Conservation (phyloP, 2,329 filamentous ascomycete genomes). For the Xenoacremonium recifei region DNA sequence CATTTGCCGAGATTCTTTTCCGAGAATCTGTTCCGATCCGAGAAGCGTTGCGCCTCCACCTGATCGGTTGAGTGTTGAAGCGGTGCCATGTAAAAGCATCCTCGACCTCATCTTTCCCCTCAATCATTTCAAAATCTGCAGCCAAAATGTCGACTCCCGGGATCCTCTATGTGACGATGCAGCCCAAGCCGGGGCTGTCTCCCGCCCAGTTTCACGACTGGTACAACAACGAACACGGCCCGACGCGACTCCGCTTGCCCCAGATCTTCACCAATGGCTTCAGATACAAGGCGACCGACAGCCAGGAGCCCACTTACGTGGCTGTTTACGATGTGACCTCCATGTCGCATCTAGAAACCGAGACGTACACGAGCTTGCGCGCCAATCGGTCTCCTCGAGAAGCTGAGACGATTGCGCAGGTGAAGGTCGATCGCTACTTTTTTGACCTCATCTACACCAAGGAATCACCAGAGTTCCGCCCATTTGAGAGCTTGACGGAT, state of each 20-base stretch:
- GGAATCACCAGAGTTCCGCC: slow-evolving; percentile 55
- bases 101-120: no score
- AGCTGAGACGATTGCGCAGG: slow-evolving; percentile 52
- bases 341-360: slow-evolving; percentile 67
- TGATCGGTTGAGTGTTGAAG: no score
- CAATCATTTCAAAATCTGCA: no score
- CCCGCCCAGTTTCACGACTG: slow-evolving; percentile 79
- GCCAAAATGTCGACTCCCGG: slow-evolving; percentile 52
- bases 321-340: slow-evolving; percentile 80
- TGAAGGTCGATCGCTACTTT: slow-evolving; percentile 67
- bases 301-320: slow-evolving; percentile 64
- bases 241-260: slow-evolving; percentile 72
- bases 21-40: no score
- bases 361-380: slow-evolving; percentile 67
- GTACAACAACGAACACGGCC: slow-evolving; percentile 94
- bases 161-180: slow-evolving; percentile 84
- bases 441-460: slow-evolving; percentile 64
- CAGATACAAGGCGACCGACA: slow-evolving; percentile 70
- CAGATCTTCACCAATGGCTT: slow-evolving; percentile 75
- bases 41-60: no score
- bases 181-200: slow-evolving; percentile 66
- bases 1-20: no score
- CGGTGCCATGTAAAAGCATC: no score
- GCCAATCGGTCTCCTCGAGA: slow-evolving; percentile 55
- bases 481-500: slow-evolving; percentile 59